These are phyloP conservation scores for Xerocomus minutiporus DNA, from an alignment of 1,284 basidiomycete species.

Conservation along the genomic window DNA sequence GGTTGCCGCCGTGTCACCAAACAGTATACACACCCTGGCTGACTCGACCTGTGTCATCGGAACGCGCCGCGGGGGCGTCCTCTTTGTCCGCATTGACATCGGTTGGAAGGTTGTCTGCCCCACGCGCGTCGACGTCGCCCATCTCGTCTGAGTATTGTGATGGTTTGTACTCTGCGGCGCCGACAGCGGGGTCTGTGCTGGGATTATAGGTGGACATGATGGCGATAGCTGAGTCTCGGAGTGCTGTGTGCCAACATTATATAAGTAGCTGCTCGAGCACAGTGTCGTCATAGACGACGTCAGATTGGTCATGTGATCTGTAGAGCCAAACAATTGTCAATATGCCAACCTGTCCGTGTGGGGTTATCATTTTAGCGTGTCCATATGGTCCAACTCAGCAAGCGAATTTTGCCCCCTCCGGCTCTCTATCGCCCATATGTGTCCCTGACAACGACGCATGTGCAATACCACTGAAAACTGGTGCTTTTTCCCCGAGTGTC, in stretches of 20 bases:
- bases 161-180: constrained; percentile 2
- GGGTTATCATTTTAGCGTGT: too few relatives aligned
- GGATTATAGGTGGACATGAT: background rate
- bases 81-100: constrained; percentile 2
- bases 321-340: too few relatives aligned
- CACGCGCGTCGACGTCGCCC: background rate
- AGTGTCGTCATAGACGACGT: background rate
- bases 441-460: background rate
- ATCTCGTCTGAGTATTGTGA: background rate
- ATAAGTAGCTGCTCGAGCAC: background rate
- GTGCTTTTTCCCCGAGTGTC: background rate
- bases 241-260: background rate
- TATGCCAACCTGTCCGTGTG: too few relatives aligned
- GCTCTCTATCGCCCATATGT: background rate
- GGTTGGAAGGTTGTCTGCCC: background rate
- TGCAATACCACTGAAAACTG: background rate
- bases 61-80: background rate
- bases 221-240: background rate
- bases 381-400: background rate
- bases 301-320: too few relatives aligned
- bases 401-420: background rate
- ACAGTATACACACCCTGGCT: background rate
- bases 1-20: background rate
- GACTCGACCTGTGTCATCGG: background rate
- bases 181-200: background rate